Base-by-base conservation (phyloP, 257 asterid species). In the Anisodus acutangulus region DNA sequence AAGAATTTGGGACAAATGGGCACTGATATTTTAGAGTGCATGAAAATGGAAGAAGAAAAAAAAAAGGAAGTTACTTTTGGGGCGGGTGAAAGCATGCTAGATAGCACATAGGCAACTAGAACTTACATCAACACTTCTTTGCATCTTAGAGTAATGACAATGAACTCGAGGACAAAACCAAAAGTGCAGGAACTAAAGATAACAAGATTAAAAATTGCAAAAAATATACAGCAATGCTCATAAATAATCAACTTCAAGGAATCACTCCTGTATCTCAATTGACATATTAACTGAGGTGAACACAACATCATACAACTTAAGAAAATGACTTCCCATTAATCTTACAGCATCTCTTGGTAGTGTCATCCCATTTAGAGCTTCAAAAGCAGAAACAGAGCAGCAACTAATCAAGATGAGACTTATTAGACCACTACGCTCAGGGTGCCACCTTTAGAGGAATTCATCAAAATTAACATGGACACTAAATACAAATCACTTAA, bases 281-380 rank as follows among this genome's bases (percentile, higher is more conserved):
- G 8, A 51, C 81, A 22, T 22, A 76, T 26, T 22, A 51, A 51
- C 1, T 17, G 0, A 22, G 81, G 81, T 76, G 62, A 76, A 12
- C 22, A 76, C n/a, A 55, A 31, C 63, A 15, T 58, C 63, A 58
- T 58, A 16, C 81, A 51, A 76, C 63, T 51, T 51, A 6, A 22
- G 2, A 76, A 67, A 3, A 22, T 22, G 62, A 76, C 4, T 76
- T 76, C 63, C 63, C 79, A 7, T 49, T 12, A 49, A 72, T 13
- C 63, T 51, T 6, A 0, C 7, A 76, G 63, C 63, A 6, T 26
- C n/a, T 22, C 81, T 51, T 26, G 63, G 45, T 62, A 74, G 12
- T 51, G 11, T 49, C 63, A 76, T 76, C 63, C 45, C 45, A 76
- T 76, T 76, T 74, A 51, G 81, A 49, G 45, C 22, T 35, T 12